phyloP scores from a whole-genome alignment of 768 basidiomycete species.

The Suillus lakei region DNA sequence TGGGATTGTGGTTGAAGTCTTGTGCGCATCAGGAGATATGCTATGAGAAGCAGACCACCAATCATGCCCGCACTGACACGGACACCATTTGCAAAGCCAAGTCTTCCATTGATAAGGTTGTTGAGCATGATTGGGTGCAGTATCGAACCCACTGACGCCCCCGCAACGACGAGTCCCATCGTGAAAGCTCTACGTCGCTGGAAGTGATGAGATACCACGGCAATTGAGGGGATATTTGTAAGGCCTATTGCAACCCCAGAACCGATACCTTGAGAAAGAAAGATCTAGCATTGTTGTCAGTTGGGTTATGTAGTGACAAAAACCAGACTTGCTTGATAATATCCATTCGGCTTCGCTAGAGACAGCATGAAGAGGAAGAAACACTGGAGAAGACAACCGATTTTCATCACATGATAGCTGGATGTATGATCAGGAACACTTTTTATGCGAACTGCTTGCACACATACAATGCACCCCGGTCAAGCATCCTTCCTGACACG shows the following conservation, averaged over 20 bases:
- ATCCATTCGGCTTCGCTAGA: conserved; percentile 40
- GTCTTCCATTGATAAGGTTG: conserved; percentile 17
- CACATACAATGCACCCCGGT: conserved; percentile 54
- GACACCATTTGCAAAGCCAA: conserved; percentile 49
- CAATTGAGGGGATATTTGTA: conserved; percentile 49
- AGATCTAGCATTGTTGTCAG: conserved; percentile 35
- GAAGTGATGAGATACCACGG: conserved; percentile 52
- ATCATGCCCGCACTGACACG: conserved; percentile 49
- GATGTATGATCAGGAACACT: neutral
- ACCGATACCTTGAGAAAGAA: conserved; percentile 49
- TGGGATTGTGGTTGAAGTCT: conserved; percentile 35
- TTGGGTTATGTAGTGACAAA: neutral
- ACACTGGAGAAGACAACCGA: conserved; percentile 48
- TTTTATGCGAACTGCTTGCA: neutral
- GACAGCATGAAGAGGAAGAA: conserved; percentile 51
- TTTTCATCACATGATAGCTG: conserved; percentile 49
- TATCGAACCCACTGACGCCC: conserved; percentile 35
- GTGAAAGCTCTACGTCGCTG: conserved; percentile 42
- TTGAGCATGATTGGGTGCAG: conserved; percentile 35
- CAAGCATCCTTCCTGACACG: conserved; percentile 53
- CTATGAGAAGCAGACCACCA: conserved; percentile 40
- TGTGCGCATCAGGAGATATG: conserved; percentile 41
- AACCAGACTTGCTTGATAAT: conserved; percentile 36
- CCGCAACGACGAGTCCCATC: conserved; percentile 48
- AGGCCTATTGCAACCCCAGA: conserved; percentile 39